A percentile compares a stretch with the other conserved stretches of the same genome.
Conservation (phyloP, 306 rosid species). For the Castanospermum australe region DNA sequence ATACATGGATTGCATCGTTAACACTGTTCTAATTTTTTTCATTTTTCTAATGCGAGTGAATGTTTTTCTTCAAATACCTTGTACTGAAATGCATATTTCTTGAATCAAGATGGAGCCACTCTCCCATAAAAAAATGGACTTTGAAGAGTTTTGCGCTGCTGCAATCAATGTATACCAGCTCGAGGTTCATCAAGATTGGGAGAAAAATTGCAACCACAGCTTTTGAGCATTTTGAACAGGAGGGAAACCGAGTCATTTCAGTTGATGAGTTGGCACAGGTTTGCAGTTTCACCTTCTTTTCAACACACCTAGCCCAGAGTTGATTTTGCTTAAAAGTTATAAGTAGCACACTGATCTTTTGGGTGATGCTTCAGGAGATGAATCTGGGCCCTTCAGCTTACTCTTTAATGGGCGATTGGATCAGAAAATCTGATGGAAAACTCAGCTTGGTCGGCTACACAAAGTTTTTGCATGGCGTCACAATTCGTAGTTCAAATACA, state of each 20-base stretch:
- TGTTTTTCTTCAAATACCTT: slow-evolving; percentile 5
- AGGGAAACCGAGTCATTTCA: slow-evolving; percentile 77
- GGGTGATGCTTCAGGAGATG: slow-evolving; percentile 72
- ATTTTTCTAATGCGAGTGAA: not conserved
- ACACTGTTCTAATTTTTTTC: not conserved
- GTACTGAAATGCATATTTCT: slow-evolving; percentile 27
- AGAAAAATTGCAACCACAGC: slow-evolving; percentile 68
- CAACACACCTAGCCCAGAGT: not conserved
- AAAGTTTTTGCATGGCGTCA: slow-evolving; percentile 90
- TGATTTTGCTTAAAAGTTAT: not conserved
- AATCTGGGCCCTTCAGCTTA: slow-evolving; percentile 73
- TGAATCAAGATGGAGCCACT: slow-evolving; percentile 78
- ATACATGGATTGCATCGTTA: not conserved
- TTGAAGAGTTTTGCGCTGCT: slow-evolving; percentile 92
- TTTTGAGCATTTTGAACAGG: slow-evolving; percentile 67
- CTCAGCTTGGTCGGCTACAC: slow-evolving; percentile 84
- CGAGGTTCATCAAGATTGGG: slow-evolving; percentile 88
- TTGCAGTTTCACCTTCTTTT: slow-evolving; percentile 28
- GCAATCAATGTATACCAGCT: slow-evolving; percentile 87
- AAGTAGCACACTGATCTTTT: slow-evolving; percentile 7
- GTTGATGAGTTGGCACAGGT: slow-evolving; percentile 93
- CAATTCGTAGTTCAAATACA: slow-evolving; percentile 64
- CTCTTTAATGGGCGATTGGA: slow-evolving; percentile 80
- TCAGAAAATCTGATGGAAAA: slow-evolving; percentile 79
- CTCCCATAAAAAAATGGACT: slow-evolving; percentile 66